Evolutionary conservation across 805 yeast genomes (phyloP), one percentile per base, ranked within the genome.

Genomic region (Kodamaea kaohsiungensis): DNA sequence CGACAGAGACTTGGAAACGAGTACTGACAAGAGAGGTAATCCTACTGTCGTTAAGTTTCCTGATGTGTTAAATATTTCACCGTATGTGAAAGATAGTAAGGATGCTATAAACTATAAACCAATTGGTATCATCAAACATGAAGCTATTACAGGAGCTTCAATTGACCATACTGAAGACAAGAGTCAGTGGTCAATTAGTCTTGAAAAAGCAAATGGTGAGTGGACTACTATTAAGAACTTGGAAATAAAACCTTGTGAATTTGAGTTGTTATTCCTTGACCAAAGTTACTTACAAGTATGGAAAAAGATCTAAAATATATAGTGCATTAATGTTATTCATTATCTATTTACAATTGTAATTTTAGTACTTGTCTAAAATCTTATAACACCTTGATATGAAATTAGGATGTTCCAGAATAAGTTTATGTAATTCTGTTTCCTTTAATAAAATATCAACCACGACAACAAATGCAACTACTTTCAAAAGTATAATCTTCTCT

Each of bases 261-360:
- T 73, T 50, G 91, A 86, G 56, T 70, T 87, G 42, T 60, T 89
- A 53, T 85, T 87, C 61, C 65, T 88, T 30, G 76, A 78, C 40
- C 89, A 87, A 60, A 79, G 83, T 35, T 84, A 81, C 66, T 69
- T 89, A 22, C 93, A 88, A 66, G 70, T 89, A 9, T 88, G 95
- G 92, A 78, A 81, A 57, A 68, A 65, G 52, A 30, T 27, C 15
- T 37, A 43, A 19, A n/a, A 18, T 5, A 6, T 38, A 33, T 16
- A 15, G 2, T 22, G 9, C 33, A 10, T n/a, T 7, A 22, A 22
- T 22, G 33, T 30, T 10, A 33, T 35, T 15, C 19, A 37, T 18
- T 43, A 13, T 43, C 46, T 15, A 15, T 19, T 16, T 40, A 40
- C 19, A 40, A 16, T 22, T 22, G 25, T 16, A 17, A 40, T 13